phyloP scores from a whole-genome alignment of 345 rosid species.

The Eutrema heterophyllum region DNA sequence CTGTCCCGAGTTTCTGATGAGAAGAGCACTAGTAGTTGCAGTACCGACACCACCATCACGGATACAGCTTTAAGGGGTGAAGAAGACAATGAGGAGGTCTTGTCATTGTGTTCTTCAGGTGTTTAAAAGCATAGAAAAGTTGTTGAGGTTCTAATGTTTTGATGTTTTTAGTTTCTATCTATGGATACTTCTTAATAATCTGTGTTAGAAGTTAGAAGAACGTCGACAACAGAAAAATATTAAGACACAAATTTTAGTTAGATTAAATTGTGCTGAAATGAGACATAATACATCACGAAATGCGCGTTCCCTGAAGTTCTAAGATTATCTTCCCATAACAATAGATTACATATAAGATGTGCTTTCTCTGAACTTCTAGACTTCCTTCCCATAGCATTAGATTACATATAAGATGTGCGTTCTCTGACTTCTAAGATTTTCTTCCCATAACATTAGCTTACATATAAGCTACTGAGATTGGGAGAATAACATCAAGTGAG shows the following conservation, averaged over 20 bases:
- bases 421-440: neutral
- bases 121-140: constrained; percentile 23
- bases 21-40: constrained; percentile 33
- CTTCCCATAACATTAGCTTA: neutral
- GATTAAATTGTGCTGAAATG: neutral
- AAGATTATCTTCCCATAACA: neutral
- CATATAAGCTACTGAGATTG: neutral
- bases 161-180: neutral
- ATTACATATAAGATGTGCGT: neutral
- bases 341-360: neutral
- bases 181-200: neutral
- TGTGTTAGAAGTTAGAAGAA: constrained; percentile 11
- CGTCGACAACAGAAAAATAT: neutral
- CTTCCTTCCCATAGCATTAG: no score
- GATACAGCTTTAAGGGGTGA: constrained; percentile 34
- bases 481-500: constrained; percentile 11
- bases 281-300: neutral
- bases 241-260: neutral
- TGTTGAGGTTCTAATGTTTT: neutral
- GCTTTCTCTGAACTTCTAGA: neutral
- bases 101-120: constrained; percentile 32
- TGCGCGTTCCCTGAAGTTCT: neutral
- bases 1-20: constrained; percentile 20
- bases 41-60: constrained; percentile 57
- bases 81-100: constrained; percentile 22